Conservation (phyloP, 202 grass and related monocot genomes). For the Schoenoplectus tabernaemontani region DNA sequence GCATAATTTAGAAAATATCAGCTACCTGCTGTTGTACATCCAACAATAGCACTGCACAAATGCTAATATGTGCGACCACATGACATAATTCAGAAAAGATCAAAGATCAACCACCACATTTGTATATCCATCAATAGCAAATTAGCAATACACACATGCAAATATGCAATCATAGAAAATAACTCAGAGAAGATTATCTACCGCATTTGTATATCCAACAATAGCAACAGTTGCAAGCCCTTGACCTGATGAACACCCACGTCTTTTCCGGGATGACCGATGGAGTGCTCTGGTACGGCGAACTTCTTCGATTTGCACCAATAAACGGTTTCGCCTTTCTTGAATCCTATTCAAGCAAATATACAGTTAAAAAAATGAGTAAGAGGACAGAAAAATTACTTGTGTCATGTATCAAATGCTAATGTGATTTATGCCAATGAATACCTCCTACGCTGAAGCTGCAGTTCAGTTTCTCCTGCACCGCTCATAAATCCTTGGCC, state of each 20-base stretch:
- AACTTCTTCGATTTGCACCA: slow-evolving; percentile 80
- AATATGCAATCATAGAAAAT: slow-evolving; percentile 15
- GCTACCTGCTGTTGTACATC: slow-evolving; percentile 93
- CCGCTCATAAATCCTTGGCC: slow-evolving; percentile 81
- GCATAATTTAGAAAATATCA: slow-evolving; percentile 16
- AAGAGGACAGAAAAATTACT: slow-evolving; percentile 23
- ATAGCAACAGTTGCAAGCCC: slow-evolving; percentile 73
- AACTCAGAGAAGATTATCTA: slow-evolving; percentile 36
- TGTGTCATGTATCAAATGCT: slow-evolving; percentile 6
- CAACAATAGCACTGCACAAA: slow-evolving; percentile 39
- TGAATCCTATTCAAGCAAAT: slow-evolving; percentile 56
- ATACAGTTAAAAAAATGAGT: slow-evolving; percentile 16
- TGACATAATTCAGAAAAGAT: slow-evolving; percentile 13
- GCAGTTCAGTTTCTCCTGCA: slow-evolving; percentile 98
- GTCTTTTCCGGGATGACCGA: slow-evolving; percentile 66
- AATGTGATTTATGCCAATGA: slow-evolving; percentile 10
- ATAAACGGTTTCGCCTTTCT: slow-evolving; percentile 51
- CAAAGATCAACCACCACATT: slow-evolving; percentile 80
- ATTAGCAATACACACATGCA: slow-evolving; percentile 19
- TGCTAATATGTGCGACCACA: slow-evolving; percentile 22
- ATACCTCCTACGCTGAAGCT: slow-evolving; percentile 90
- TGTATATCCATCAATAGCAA: slow-evolving; percentile 89
- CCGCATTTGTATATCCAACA: slow-evolving; percentile 97
- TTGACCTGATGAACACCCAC: slow-evolving; percentile 69
- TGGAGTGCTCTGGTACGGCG: slow-evolving; percentile 74